Evolutionary conservation across 2,329 filamentous ascomycete genomes (phyloP).

Genomic region (Hypoxylon sp.): DNA sequence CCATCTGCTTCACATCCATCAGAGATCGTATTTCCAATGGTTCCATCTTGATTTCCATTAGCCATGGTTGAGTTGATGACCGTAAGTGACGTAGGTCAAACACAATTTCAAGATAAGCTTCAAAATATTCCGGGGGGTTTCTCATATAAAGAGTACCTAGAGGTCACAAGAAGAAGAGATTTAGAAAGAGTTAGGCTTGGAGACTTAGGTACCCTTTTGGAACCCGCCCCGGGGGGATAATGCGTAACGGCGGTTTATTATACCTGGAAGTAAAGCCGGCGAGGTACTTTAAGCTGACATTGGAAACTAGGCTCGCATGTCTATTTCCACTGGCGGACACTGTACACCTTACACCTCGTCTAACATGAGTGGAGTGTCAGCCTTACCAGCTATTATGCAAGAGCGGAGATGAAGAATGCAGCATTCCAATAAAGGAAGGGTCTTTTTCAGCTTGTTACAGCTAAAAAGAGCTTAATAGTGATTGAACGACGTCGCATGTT

Average conservation of each 20-base stretch:
- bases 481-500: background rate
- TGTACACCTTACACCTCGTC: background rate
- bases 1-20: too few relatives aligned
- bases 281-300: background rate
- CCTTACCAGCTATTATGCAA: background rate
- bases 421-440: background rate
- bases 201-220: too few relatives aligned
- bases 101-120: background rate
- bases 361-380: background rate
- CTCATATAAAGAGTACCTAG: background rate
- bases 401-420: background rate
- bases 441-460: background rate
- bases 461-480: background rate
- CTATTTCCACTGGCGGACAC: background rate
- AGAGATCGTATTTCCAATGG: too few relatives aligned
- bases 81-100: background rate
- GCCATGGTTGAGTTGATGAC: constrained; percentile 9
- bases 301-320: background rate
- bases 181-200: constrained; percentile 2
- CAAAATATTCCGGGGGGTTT: constrained; percentile 4
- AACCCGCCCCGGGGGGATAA: background rate
- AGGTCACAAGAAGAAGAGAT: constrained; percentile 3
- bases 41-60: too few relatives aligned
- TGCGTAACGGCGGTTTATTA: background rate
- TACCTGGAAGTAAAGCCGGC: background rate